A percentile compares a stretch with the other conserved stretches of the same genome.
Conservation (phyloP, 116 monocot genomes). For the Dioscorea cayenensis region DNA sequence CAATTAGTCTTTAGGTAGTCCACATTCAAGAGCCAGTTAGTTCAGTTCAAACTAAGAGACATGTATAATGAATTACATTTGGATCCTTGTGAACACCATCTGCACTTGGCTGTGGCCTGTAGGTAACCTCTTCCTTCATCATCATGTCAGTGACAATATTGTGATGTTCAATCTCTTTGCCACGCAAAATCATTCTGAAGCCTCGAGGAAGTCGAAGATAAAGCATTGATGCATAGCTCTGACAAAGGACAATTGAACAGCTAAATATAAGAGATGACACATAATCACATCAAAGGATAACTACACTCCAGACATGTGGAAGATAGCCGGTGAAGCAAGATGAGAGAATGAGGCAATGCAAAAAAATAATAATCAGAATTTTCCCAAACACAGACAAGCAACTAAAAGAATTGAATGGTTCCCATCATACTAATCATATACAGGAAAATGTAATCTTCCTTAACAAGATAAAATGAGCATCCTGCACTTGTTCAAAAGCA, state of each 20-base stretch:
- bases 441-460: too few relatives aligned
- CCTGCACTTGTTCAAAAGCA: too few relatives aligned
- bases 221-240: slow-evolving; percentile 98
- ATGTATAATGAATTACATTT: slow-evolving; percentile 34
- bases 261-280: not conserved
- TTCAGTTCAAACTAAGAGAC: not conserved
- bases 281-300: too few relatives aligned
- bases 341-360: too few relatives aligned
- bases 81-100: slow-evolving; percentile 49
- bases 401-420: too few relatives aligned
- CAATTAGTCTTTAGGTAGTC: not conserved
- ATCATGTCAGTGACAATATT: slow-evolving; percentile 94
- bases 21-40: not conserved
- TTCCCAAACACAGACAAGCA: too few relatives aligned
- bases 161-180: slow-evolving; percentile 77
- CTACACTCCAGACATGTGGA: too few relatives aligned
- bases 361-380: too few relatives aligned
- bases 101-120: slow-evolving; percentile 48
- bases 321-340: too few relatives aligned
- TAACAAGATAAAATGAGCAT: too few relatives aligned
- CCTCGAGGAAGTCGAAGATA: slow-evolving; percentile 69
- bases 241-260: slow-evolving; percentile 1
- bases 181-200: slow-evolving; percentile 88
- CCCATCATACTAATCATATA: too few relatives aligned
- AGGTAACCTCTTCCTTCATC: slow-evolving; percentile 59